Conservation (phyloP, 2,329 filamentous ascomycete genomes). For the Knufia fluminis region DNA sequence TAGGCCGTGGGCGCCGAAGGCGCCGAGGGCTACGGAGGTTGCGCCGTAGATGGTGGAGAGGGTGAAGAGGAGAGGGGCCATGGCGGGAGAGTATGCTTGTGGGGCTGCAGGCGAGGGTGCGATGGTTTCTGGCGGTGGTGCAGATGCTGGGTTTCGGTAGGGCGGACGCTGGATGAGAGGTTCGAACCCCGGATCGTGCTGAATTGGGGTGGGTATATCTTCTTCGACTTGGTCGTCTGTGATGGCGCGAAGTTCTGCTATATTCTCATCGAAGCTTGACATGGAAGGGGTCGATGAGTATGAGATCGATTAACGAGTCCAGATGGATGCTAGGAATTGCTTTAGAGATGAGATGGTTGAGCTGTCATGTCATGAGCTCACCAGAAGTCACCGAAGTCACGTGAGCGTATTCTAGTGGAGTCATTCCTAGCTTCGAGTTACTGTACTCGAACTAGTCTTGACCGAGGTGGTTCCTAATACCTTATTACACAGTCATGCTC, state of each 20-base stretch:
- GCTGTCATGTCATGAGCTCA: too few species aligned
- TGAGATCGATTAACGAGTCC: too few species aligned
- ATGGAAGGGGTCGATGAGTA: too few species aligned
- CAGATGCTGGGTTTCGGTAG: neutral
- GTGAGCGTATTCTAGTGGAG: too few species aligned
- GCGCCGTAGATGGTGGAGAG: slow-evolving; percentile 55
- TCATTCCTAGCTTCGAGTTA: too few species aligned
- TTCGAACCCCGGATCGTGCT: too few species aligned
- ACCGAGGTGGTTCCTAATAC: too few species aligned
- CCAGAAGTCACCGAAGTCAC: too few species aligned
- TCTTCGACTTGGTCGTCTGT: neutral
- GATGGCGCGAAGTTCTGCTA: slow-evolving; percentile 4
- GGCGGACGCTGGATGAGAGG: too few species aligned
- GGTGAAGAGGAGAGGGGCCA: slow-evolving; percentile 42
- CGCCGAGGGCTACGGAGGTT: slow-evolving; percentile 51
- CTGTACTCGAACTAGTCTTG: too few species aligned
- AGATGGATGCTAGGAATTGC: neutral
- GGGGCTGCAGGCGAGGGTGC: neutral
- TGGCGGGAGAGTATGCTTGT: neutral
- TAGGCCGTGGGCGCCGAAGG: slow-evolving; percentile 60
- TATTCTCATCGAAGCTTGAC: slow-evolving; percentile 3
- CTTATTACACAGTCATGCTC: too few species aligned
- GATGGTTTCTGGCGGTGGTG: neutral
- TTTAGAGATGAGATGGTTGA: neutral
- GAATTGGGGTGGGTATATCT: neutral